Percentiles rank a stretch among this genome's conserved stretches.
Evolutionary conservation across 345 rosid genomes (phyloP).

Genomic region (Gossypium stocksii): DNA sequence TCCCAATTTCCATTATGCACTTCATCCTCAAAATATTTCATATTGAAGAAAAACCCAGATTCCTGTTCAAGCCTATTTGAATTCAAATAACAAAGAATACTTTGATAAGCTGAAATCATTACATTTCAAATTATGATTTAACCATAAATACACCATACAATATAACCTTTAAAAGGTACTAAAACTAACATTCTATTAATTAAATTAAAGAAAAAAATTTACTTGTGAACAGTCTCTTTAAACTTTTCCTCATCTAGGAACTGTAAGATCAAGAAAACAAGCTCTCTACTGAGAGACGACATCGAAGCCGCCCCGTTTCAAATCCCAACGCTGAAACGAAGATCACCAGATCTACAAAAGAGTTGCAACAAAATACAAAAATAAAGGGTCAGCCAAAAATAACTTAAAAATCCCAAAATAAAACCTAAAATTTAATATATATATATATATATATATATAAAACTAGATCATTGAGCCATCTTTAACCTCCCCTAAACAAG

Average conservation of each 20-base stretch:
- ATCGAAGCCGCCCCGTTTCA: slow-evolving; percentile 40
- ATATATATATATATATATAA: slow-evolving; percentile 7
- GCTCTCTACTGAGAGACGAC: slow-evolving; percentile 99
- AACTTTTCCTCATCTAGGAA: slow-evolving; percentile 98
- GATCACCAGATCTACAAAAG: slow-evolving; percentile 57
- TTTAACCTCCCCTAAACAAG: neutral
- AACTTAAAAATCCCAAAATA: neutral
- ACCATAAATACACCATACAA: neutral
- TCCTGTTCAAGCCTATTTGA: slow-evolving; percentile 87
- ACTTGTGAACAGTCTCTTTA: slow-evolving; percentile 98
- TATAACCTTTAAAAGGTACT: neutral
- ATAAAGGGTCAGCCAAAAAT: slow-evolving; percentile 27
- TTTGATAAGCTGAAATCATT: slow-evolving; percentile 21
- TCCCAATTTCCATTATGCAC: slow-evolving; percentile 98
- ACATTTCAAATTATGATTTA: neutral
- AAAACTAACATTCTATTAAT: neutral
- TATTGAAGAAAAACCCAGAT: slow-evolving; percentile 97
- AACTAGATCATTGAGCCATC: slow-evolving; percentile 41
- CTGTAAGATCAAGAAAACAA: slow-evolving; percentile 95
- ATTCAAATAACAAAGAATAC: slow-evolving; percentile 10
- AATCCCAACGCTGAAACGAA: slow-evolving; percentile 24
- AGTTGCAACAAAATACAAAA: neutral
- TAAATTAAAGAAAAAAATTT: neutral
- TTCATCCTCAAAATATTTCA: slow-evolving; percentile 98
- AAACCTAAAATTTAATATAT: neutral